A percentile compares a stretch with the other conserved stretches of the same genome.
Evolutionary conservation across 371 early-diverging fungal species (phyloP).

Genomic region (Funneliformis caledonium): DNA sequence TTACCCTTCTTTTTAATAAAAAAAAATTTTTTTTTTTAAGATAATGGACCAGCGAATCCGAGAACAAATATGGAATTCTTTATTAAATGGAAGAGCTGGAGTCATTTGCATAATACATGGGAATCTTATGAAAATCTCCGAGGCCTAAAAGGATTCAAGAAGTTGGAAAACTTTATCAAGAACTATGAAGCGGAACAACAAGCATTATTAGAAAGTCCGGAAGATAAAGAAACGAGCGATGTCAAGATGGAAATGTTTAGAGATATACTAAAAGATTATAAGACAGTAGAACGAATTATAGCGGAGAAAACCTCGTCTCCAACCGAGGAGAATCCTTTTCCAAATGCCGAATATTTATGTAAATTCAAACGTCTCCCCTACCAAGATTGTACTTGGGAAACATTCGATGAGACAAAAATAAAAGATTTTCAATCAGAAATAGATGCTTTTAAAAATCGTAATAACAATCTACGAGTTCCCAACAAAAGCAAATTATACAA

Average conservation of each 20-base stretch:
- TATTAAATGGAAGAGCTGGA: constrained; percentile 93
- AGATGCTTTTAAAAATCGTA: constrained; percentile 84
- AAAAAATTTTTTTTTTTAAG: too few species aligned
- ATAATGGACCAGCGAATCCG: constrained; percentile 56
- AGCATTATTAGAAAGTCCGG: constrained; percentile 67
- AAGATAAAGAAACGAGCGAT: constrained; percentile 85
- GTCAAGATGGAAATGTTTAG: constrained; percentile 84
- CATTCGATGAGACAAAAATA: constrained; percentile 61
- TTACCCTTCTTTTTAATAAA: too few species aligned
- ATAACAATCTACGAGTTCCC: constrained; percentile 73
- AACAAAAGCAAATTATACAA: constrained; percentile 66
- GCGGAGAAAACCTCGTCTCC: constrained; percentile 60
- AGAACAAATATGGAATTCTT: constrained; percentile 76
- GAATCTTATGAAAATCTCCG: constrained; percentile 68
- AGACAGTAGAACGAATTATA: constrained; percentile 88
- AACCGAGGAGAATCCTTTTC: constrained; percentile 42
- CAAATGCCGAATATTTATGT: constrained; percentile 77
- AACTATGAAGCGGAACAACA: constrained; percentile 66
- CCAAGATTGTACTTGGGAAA: constrained; percentile 91
- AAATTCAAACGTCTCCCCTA: constrained; percentile 94
- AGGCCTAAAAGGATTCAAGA: constrained; percentile 84
- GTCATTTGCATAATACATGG: constrained; percentile 95
- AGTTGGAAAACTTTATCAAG: constrained; percentile 87
- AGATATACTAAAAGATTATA: constrained; percentile 82
- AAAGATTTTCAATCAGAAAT: constrained; percentile 76